Evolutionary conservation across 495 filamentous ascomycete species (phyloP).

Genomic region (Podospora didyma): DNA sequence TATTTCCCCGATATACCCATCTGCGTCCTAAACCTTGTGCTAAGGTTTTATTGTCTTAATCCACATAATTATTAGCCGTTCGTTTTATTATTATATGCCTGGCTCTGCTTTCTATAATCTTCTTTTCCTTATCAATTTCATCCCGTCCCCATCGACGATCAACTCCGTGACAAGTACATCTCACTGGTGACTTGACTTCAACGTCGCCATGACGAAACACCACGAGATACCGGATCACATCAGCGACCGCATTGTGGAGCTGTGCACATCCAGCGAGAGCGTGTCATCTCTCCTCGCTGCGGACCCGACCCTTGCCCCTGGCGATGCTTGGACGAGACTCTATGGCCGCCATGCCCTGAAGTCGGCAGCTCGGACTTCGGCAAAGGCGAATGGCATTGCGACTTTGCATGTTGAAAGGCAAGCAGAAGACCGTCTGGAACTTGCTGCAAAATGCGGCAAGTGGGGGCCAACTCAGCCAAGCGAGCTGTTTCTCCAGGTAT

Average conservation of each 20-base stretch:
- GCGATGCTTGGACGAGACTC: conserved; percentile 51
- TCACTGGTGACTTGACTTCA: neutral
- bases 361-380: neutral
- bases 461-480: conserved; percentile 63
- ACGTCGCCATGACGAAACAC: conserved; percentile 10
- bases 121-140: too few relatives aligned
- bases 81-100: too few relatives aligned
- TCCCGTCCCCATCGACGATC: too few relatives aligned
- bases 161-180: too few relatives aligned
- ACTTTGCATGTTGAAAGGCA: conserved; percentile 3
- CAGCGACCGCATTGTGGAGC: conserved; percentile 23
- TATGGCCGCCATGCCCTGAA: conserved; percentile 36
- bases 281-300: conserved; percentile 54
- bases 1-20: too few relatives aligned
- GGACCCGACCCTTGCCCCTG: conserved; percentile 49
- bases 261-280: conserved; percentile 49
- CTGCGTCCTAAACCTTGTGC: too few relatives aligned
- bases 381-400: conserved; percentile 1
- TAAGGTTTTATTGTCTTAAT: too few relatives aligned
- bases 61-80: too few relatives aligned
- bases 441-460: conserved; percentile 57
- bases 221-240: conserved; percentile 3
- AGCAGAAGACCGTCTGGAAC: conserved; percentile 41
- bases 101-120: too few relatives aligned
- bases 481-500: conserved; percentile 60